Evolutionary conservation across 768 basidiomycete genomes (phyloP).

Genomic region (Leccinum variicolor): DNA sequence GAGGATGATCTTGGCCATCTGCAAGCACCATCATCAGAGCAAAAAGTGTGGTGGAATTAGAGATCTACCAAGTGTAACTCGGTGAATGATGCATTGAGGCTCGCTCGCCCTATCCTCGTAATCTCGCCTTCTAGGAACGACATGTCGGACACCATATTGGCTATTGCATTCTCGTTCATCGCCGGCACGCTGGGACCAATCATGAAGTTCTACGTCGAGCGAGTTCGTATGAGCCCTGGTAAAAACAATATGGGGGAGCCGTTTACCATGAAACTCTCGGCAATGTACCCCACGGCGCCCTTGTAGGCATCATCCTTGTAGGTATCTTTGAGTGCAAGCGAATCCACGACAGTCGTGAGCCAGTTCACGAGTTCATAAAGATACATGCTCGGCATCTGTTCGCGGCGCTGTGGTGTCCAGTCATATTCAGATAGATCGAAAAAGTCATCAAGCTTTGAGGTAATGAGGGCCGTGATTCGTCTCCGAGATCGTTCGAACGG

Average conservation of each 20-base stretch:
- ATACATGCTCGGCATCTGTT: constrained; percentile 87
- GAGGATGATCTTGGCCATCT: constrained; percentile 74
- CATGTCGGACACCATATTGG: constrained; percentile 82
- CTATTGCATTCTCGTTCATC: constrained; percentile 88
- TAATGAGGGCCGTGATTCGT: constrained; percentile 80
- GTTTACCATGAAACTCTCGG: constrained; percentile 83
- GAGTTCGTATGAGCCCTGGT: constrained; percentile 3
- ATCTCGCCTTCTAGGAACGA: constrained; percentile 89
- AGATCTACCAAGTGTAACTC: constrained; percentile 73
- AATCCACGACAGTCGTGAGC: constrained; percentile 95
- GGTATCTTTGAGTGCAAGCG: constrained; percentile 72
- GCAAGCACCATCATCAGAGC: constrained; percentile 8
- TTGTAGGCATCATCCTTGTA: constrained; percentile 91
- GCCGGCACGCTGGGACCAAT: constrained; percentile 68
- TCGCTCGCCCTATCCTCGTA: constrained; percentile 65
- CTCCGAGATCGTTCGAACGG: constrained; percentile 67
- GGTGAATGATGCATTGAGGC: constrained; percentile 68
- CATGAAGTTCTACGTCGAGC: constrained; percentile 60
- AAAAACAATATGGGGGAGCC: not conserved
- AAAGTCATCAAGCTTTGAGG: constrained; percentile 91
- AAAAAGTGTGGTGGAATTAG: not conserved
- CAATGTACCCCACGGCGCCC: constrained; percentile 84
- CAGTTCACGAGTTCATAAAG: constrained; percentile 94
- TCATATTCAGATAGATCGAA: constrained; percentile 95
- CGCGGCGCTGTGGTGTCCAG: constrained; percentile 75